Conservation (phyloP, 2,329 filamentous ascomycete genomes). For the Diaporthe ilicicola region DNA sequence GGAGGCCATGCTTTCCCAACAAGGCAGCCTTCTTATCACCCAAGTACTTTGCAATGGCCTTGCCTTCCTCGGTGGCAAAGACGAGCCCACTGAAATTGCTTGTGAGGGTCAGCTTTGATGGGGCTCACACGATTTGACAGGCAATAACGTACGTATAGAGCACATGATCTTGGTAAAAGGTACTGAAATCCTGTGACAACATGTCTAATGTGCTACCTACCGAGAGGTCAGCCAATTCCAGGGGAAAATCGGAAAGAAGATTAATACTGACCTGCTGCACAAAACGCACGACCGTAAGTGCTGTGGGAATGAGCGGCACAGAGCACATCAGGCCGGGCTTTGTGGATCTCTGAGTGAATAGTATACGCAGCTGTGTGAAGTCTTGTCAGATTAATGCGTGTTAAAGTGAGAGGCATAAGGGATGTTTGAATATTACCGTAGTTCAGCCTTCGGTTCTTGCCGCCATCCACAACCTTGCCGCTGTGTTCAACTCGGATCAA, state of each 20-base stretch:
- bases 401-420: background rate
- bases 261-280: conserved; percentile 46
- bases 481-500: conserved; percentile 68
- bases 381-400: background rate
- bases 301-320: conserved; percentile 63
- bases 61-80: conserved; percentile 51
- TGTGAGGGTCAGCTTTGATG: conserved; percentile 7
- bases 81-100: conserved; percentile 45
- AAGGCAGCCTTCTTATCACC: conserved; percentile 52
- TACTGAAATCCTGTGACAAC: conserved; percentile 65
- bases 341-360: conserved; percentile 68
- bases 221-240: no score
- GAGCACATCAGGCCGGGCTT: conserved; percentile 65
- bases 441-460: conserved; percentile 45
- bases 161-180: conserved; percentile 55
- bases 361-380: conserved; percentile 55
- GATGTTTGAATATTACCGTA: conserved; percentile 40
- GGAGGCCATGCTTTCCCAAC: conserved; percentile 53
- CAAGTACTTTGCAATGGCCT: conserved; percentile 49
- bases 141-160: conserved; percentile 41
- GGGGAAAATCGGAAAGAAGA: no score
- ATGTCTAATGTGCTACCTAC: conserved; percentile 62
- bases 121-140: background rate
- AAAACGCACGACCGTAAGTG: conserved; percentile 67
- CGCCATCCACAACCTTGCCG: conserved; percentile 71